These are phyloP conservation scores for Trypanosoma mega DNA, from an alignment of 208 protist species.

Conservation along the genomic window DNA sequence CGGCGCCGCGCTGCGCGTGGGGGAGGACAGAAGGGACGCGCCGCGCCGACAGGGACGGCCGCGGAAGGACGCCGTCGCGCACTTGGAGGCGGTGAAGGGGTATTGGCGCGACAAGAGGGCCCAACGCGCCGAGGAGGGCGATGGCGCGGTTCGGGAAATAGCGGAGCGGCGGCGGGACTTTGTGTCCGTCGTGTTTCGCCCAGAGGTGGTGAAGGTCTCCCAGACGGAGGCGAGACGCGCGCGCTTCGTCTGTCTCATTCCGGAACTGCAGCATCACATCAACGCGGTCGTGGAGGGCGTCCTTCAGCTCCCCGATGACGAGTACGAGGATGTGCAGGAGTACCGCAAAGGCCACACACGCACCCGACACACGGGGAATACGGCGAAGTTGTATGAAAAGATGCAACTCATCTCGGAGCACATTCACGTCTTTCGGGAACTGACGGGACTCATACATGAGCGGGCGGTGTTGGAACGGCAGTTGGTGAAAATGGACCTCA, in stretches of 20 bases:
- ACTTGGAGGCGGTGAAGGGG: constrained; percentile 36
- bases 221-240: constrained; percentile 59
- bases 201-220: constrained; percentile 69
- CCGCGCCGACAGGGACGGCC: not conserved
- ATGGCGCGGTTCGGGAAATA: constrained; percentile 41
- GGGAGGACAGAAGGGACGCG: not conserved
- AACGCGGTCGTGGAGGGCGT: constrained; percentile 60
- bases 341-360: constrained; percentile 57
- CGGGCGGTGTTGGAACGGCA: constrained; percentile 30
- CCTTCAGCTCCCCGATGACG: constrained; percentile 68
- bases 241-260: constrained; percentile 69
- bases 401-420: constrained; percentile 39
- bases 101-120: constrained; percentile 66
- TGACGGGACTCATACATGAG: constrained; percentile 33
- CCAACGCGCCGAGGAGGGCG: constrained; percentile 36
- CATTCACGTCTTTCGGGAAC: constrained; percentile 34
- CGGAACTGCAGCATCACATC: constrained; percentile 77
- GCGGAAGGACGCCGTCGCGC: not conserved
- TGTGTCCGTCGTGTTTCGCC: constrained; percentile 50
- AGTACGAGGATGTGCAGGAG: constrained; percentile 76
- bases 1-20: not conserved
- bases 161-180: constrained; percentile 37
- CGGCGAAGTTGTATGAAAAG: constrained; percentile 46
- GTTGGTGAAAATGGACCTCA: constrained; percentile 37
- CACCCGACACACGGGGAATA: constrained; percentile 59